A percentile compares a stretch with the other conserved stretches of the same genome.
These are phyloP conservation scores for Aureobasidium lini DNA, from an alignment of 2,329 filamentous ascomycete genomes.

Conservation along the genomic window DNA sequence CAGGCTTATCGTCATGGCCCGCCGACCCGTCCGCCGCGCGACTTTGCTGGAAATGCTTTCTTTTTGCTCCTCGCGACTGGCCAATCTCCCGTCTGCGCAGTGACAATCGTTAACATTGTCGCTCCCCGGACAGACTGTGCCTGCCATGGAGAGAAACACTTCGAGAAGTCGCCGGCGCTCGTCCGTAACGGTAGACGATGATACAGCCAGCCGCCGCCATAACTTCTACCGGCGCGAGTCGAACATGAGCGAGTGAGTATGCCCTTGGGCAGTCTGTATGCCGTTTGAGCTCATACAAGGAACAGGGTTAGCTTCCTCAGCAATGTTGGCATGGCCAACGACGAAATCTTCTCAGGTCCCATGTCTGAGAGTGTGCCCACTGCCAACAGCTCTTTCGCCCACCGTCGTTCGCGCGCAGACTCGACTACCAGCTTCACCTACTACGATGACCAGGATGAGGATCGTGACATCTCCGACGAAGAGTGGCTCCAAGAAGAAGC, in stretches of 20 bases:
- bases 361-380: constrained; percentile 94
- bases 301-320: constrained; percentile 67
- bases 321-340: constrained; percentile 97
- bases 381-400: constrained; percentile 83
- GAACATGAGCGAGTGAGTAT: constrained; percentile 56
- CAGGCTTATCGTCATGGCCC: constrained; percentile 8
- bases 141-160: constrained; percentile 12
- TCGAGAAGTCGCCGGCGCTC: constrained; percentile 14
- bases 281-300: constrained; percentile 15
- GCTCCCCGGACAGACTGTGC: neutral
- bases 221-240: constrained; percentile 55
- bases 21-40: constrained; percentile 3
- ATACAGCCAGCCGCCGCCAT: constrained; percentile 18
- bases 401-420: constrained; percentile 71
- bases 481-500: constrained; percentile 45
- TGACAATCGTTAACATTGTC: neutral
- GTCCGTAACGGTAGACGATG: constrained; percentile 14
- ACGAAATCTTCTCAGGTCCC: constrained; percentile 89
- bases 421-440: constrained; percentile 86
- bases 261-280: neutral
- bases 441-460: constrained; percentile 67
- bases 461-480: constrained; percentile 32
- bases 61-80: constrained; percentile 4
- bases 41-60: constrained; percentile 2
- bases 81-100: neutral